Evolutionary conservation across 805 yeast genomes (phyloP).

Genomic region (Clavispora santaluciae): DNA sequence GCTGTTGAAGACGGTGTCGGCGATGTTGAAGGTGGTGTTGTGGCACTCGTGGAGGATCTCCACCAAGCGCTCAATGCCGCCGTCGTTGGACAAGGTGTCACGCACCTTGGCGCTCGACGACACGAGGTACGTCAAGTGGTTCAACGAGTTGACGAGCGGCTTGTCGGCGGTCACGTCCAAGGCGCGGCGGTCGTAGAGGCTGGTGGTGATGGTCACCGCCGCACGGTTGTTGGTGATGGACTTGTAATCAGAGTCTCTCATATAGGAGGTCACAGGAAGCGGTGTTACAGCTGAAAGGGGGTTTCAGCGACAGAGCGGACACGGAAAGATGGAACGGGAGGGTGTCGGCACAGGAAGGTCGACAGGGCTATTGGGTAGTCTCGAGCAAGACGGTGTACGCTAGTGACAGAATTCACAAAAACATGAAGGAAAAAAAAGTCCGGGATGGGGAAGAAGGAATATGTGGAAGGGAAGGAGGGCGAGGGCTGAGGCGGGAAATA

Average conservation of each 20-base stretch:
- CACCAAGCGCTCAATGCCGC: slow-evolving; percentile 86
- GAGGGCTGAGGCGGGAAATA: neutral
- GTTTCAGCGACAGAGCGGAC: neutral
- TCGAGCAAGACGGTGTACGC: neutral
- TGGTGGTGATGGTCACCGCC: slow-evolving; percentile 84
- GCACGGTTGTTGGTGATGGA: slow-evolving; percentile 79
- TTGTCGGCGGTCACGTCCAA: slow-evolving; percentile 84
- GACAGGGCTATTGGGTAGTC: neutral
- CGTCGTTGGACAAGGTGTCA: slow-evolving; percentile 83
- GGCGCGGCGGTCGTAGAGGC: slow-evolving; percentile 88
- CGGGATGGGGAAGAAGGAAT: neutral
- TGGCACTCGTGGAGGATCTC: slow-evolving; percentile 81
- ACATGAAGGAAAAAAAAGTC: slow-evolving; percentile 1
- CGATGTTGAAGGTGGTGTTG: slow-evolving; percentile 25
- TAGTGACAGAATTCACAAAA: neutral
- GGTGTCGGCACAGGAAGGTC: no score
- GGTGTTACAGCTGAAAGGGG: neutral
- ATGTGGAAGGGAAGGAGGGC: neutral
- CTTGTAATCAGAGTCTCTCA: slow-evolving; percentile 86
- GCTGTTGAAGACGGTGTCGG: slow-evolving; percentile 29
- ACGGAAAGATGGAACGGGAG: neutral
- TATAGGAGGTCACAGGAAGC: neutral
- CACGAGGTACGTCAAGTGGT: slow-evolving; percentile 82
- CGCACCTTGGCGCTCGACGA: slow-evolving; percentile 85
- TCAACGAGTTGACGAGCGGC: slow-evolving; percentile 87